Evolutionary conservation across 2,329 filamentous ascomycete species (phyloP).

Genomic region (Penicillium sp.): DNA sequence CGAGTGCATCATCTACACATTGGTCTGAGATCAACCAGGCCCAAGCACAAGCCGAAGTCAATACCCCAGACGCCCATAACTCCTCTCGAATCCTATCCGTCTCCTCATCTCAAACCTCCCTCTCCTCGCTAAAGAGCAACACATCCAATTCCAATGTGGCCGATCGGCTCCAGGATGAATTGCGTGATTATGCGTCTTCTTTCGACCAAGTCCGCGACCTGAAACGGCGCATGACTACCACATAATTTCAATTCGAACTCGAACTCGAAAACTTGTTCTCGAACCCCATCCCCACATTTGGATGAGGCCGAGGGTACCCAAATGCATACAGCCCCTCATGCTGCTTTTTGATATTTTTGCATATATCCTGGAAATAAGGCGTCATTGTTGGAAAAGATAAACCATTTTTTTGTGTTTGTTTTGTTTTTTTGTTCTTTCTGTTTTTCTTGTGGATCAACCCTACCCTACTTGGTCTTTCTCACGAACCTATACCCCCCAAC

Average conservation of each 20-base stretch:
- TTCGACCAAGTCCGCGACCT: slow-evolving; percentile 75
- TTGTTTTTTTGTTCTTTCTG: background rate
- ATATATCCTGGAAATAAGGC: slow-evolving; percentile 18
- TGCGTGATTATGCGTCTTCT: slow-evolving; percentile 80
- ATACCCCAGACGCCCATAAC: slow-evolving; percentile 20
- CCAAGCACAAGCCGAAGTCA: background rate
- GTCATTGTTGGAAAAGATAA: slow-evolving; percentile 16
- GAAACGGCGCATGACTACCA: slow-evolving; percentile 41
- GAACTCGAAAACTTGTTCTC: background rate
- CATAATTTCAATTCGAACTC: slow-evolving; percentile 18
- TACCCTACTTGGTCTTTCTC: background rate
- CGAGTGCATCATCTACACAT: slow-evolving; percentile 14
- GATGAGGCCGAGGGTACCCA: background rate
- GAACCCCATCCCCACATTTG: background rate
- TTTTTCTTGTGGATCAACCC: background rate
- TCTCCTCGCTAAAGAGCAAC: slow-evolving; percentile 73
- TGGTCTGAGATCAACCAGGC: slow-evolving; percentile 9
- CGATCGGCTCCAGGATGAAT: slow-evolving; percentile 73
- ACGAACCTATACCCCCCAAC: slow-evolving; percentile 7
- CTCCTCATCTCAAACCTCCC: slow-evolving; percentile 80
- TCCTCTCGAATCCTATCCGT: slow-evolving; percentile 40
- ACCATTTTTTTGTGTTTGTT: background rate
- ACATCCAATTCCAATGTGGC: slow-evolving; percentile 60
- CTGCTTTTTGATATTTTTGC: slow-evolving; percentile 15
- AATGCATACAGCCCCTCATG: slow-evolving; percentile 5